A percentile compares a stretch with the other conserved stretches of the same genome.
These are phyloP conservation scores for Cunninghamia lanceolata DNA, from an alignment of 75 land plant species.

Conservation along the genomic window DNA sequence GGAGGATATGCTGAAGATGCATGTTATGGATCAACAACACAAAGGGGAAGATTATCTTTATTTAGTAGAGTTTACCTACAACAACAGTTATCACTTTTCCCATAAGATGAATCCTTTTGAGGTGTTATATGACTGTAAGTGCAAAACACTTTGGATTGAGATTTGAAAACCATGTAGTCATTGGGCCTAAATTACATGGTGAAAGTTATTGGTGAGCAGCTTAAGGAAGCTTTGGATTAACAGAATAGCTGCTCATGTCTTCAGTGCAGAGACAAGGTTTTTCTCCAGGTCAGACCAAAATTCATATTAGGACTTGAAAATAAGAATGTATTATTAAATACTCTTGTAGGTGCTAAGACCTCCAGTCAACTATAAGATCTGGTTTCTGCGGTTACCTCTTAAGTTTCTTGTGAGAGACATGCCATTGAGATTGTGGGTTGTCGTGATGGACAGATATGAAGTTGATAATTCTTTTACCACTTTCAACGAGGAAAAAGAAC, in stretches of 20 bases:
- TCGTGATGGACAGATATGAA: background rate
- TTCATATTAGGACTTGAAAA: background rate
- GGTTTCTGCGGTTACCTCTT: background rate
- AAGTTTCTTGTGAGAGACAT: background rate
- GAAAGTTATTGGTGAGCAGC: background rate
- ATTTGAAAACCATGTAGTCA: background rate
- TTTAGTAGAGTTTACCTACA: background rate
- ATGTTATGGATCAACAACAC: background rate
- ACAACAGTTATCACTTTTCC: background rate
- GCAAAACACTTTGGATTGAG: background rate
- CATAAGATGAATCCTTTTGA: background rate
- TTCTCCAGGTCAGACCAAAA: background rate
- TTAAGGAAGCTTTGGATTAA: background rate
- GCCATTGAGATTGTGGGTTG: background rate
- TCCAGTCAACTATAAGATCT: background rate
- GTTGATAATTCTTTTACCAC: background rate
- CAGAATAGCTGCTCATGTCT: background rate
- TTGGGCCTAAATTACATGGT: background rate
- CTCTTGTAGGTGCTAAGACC: background rate
- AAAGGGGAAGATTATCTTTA: background rate
- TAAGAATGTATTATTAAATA: background rate
- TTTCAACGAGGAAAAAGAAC: background rate
- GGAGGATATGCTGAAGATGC: background rate
- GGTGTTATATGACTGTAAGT: background rate
- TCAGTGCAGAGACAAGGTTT: background rate